phyloP scores from a whole-genome alignment of 2,329 filamentous ascomycete species.

The Xylariaceae sp. region DNA sequence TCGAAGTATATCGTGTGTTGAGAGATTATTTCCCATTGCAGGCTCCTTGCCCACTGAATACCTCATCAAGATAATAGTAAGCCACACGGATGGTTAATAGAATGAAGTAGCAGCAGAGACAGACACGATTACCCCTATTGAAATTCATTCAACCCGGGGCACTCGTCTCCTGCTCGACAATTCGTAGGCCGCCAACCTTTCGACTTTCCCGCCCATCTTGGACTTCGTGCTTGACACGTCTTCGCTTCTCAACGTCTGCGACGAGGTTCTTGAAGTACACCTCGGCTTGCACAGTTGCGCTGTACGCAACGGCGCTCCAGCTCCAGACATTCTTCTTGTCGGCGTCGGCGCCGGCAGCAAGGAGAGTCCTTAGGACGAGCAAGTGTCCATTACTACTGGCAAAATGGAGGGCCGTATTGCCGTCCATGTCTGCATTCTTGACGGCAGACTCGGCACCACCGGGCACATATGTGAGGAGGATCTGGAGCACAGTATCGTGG shows the following conservation, averaged over 20 bases:
- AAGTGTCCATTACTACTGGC: slow-evolving; percentile 82
- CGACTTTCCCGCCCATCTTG: slow-evolving; percentile 49
- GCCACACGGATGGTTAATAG: no score
- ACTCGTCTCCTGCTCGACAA: slow-evolving; percentile 50
- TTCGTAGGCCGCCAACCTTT: slow-evolving; percentile 50
- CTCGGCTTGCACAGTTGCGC: slow-evolving; percentile 80
- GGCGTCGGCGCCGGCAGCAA: slow-evolving; percentile 79
- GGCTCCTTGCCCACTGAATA: no score
- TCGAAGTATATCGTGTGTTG: no score
- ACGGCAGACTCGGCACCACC: slow-evolving; percentile 60
- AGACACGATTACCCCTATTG: no score
- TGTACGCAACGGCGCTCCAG: slow-evolving; percentile 86
- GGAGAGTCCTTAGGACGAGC: slow-evolving; percentile 75
- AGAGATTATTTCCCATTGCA: no score
- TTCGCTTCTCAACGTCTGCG: slow-evolving; percentile 70
- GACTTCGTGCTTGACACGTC: slow-evolving; percentile 46
- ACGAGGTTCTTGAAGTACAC: slow-evolving; percentile 83
- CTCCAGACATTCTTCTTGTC: slow-evolving; percentile 74
- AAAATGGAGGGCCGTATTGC: slow-evolving; percentile 89
- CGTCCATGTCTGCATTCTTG: slow-evolving; percentile 67
- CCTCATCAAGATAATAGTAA: no score
- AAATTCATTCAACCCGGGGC: slow-evolving; percentile 45
- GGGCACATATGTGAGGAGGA: slow-evolving; percentile 66
- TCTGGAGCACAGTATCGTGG: slow-evolving; percentile 69
- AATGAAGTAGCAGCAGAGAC: no score